phyloP scores from a whole-genome alignment of 805 yeast genomes.

The Candida arabinofermentans region DNA sequence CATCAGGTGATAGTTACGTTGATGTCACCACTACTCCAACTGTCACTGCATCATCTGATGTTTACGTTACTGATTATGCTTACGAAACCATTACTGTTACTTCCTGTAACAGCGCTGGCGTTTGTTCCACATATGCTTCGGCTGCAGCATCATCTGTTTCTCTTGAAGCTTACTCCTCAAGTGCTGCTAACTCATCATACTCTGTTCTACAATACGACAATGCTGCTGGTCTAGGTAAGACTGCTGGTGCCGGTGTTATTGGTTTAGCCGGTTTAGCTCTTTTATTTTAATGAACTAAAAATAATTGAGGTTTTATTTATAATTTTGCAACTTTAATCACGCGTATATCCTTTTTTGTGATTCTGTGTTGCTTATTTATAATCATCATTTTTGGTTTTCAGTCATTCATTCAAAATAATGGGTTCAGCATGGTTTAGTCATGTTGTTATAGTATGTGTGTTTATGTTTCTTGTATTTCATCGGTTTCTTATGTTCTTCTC shows the following conservation, averaged over 20 bases:
- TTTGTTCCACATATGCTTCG: conserved; percentile 7
- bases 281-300: conserved; percentile 18
- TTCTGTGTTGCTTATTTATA: not conserved
- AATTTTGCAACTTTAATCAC: not conserved
- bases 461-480: not conserved
- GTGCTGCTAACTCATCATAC: conserved; percentile 13
- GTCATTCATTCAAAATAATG: not conserved
- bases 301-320: not conserved
- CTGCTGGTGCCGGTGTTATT: conserved; percentile 26
- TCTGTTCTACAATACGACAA: not conserved
- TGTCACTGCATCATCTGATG: conserved; percentile 37
- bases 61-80: conserved; percentile 33
- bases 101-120: conserved; percentile 8
- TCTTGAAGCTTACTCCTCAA: not conserved
- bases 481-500: not conserved
- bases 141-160: conserved; percentile 3
- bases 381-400: not conserved
- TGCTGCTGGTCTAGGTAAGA: conserved; percentile 2
- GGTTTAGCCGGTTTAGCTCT: conserved; percentile 29
- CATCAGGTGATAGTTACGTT: conserved; percentile 16
- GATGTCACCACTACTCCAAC: conserved; percentile 34
- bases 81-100: conserved; percentile 23
- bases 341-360: not conserved
- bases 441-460: not conserved
- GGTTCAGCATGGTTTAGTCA: not conserved